Evolutionary conservation across 305 asterid species (phyloP), one percentile per base, ranked within the genome.

Genomic region (Andrographis paniculata): DNA sequence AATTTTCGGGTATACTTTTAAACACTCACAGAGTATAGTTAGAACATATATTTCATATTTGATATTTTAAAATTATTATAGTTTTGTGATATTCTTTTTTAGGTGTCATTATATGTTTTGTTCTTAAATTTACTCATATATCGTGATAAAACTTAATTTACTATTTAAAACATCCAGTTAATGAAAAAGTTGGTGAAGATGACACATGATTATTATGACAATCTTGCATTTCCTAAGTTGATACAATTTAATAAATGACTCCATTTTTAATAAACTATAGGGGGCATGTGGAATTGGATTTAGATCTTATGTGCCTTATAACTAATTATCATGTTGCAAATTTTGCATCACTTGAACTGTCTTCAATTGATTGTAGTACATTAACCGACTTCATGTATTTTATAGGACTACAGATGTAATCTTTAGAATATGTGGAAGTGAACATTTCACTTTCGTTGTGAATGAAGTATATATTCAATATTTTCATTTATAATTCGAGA

Each of bases 321-420:
- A 47, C 53, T 41, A 21, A 19, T 19, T 46, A 13, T 45, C 79
- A 92, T 97, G 99, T 87, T 44, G 68, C 99, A 44, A 97, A 92
- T 76, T 87, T 92, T 73, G 97, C 93, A 61, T 92, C 97, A 20
- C 94, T 92, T 48, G 99, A 92, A 65, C 99, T 92, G 57, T 92
- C 99, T 64, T 95, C 99, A 36, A 97, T 92, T 67, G 99, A 92
- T 72, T 97, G 99, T 17, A 88, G 94, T 47, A 92, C 97, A 6
- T 65, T 92, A 53, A 87, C 99, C 14, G 99, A 92, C 62, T 87
- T 92, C 86, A 92, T 92, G 99, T 97, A 92, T 72, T 82, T 87
- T 53, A 77, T 95, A 77, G 99, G 99, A 61, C 63, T 92, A 63
- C 82, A 75, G 65, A 84, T 92, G 94, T 69, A 72, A 55, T 92